phyloP scores from a whole-genome alignment of 805 yeast species.

The Torulaspora gathmanii region DNA sequence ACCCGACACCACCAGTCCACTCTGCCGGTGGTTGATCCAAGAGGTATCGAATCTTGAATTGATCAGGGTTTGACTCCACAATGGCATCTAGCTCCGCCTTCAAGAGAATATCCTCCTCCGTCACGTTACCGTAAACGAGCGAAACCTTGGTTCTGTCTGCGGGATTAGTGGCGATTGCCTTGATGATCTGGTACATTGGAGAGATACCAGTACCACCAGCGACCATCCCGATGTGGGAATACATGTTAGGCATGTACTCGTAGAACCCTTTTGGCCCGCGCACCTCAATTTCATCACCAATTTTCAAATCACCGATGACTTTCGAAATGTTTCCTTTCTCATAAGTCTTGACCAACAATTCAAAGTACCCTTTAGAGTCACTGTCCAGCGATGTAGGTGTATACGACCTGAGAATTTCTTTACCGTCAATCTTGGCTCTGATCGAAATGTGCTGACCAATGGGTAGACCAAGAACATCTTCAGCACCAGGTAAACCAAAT shows the following conservation, averaged over 20 bases:
- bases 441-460: slow-evolving; percentile 91
- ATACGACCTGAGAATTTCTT: slow-evolving; percentile 79
- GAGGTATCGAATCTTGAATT: slow-evolving; percentile 64
- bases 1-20: slow-evolving; percentile 80
- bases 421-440: slow-evolving; percentile 68
- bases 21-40: slow-evolving; percentile 61
- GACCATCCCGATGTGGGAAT: slow-evolving; percentile 72
- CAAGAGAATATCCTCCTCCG: slow-evolving; percentile 74
- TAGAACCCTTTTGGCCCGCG: slow-evolving; percentile 91
- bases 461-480: slow-evolving; percentile 79
- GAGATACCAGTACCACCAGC: slow-evolving; percentile 98
- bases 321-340: slow-evolving; percentile 81
- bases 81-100: slow-evolving; percentile 73
- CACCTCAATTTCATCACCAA: slow-evolving; percentile 74
- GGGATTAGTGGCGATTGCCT: slow-evolving; percentile 73
- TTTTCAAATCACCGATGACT: slow-evolving; percentile 60
- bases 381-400: slow-evolving; percentile 81
- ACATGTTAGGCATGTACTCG: slow-evolving; percentile 76
- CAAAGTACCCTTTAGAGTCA: slow-evolving; percentile 74
- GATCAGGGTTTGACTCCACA: slow-evolving; percentile 50
- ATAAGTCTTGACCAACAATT: slow-evolving; percentile 79
- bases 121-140: slow-evolving; percentile 76
- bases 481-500: slow-evolving; percentile 71
- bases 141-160: slow-evolving; percentile 70
- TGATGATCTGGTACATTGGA: slow-evolving; percentile 90